Evolutionary conservation across 192 early-diverging fungal genomes (phyloP).

Genomic region (Dispira simplex): DNA sequence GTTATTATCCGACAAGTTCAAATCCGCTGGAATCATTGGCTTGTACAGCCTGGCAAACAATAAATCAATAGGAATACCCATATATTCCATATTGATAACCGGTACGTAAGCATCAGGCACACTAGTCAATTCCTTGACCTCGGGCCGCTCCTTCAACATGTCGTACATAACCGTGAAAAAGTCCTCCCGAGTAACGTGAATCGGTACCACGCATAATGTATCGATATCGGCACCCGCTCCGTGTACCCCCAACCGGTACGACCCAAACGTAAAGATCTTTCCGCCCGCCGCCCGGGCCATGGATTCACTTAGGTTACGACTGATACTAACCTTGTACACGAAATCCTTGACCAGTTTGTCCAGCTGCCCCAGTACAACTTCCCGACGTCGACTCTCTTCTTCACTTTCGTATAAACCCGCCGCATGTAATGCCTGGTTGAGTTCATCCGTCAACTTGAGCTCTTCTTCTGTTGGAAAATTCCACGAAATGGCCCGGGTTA

Average conservation of each 20-base stretch:
- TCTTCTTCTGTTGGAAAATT: constrained; percentile 47
- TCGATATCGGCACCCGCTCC: constrained; percentile 94
- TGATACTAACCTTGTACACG: constrained; percentile 62
- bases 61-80: constrained; percentile 84
- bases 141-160: constrained; percentile 60
- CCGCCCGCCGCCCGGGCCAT: constrained; percentile 80
- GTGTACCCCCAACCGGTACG: constrained; percentile 90
- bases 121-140: constrained; percentile 74
- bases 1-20: constrained; percentile 74
- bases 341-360: constrained; percentile 84
- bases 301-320: constrained; percentile 58
- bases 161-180: constrained; percentile 86
- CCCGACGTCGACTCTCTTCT: constrained; percentile 66
- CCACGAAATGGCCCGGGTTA: constrained; percentile 65
- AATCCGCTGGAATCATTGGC: constrained; percentile 63
- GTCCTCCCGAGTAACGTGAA: constrained; percentile 75
- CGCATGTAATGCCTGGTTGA: constrained; percentile 52
- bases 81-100: constrained; percentile 88
- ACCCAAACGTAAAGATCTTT: constrained; percentile 96
- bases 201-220: constrained; percentile 89
- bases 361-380: constrained; percentile 72
- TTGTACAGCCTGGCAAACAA: constrained; percentile 68
- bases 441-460: constrained; percentile 42
- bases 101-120: constrained; percentile 90
- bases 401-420: constrained; percentile 78